Evolutionary conservation across 2,329 filamentous ascomycete genomes (phyloP), one percentile per base, ranked within the genome.

Genomic region (Diaporthe citri): DNA sequence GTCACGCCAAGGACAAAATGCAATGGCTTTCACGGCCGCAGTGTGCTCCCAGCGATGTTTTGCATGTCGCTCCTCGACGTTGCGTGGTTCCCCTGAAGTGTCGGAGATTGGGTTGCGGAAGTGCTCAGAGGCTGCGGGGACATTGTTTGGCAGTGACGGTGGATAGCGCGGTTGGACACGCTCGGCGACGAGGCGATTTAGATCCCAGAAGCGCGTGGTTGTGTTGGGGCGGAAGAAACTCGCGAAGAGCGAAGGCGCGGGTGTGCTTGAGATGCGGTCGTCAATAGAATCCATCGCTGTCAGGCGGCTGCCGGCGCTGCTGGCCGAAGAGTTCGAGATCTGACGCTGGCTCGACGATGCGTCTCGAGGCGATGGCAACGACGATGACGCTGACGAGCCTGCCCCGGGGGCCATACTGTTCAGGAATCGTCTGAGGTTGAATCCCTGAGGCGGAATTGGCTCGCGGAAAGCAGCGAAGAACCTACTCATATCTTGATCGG

Each of bases 1-100:
- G 34, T 94, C 91, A 74, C 96, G 94, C 96, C 96, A 99, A 0
- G 97, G 96, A 77, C 96, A 97, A 84, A 98, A 98, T 2, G 97
- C 95, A 79, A 98, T 97, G 43, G 97, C 97, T 84, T 99, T 99
- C 78, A 98, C 94, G 3, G 97, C 97, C 0, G 96, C 96, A 36
- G 91, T 91, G 82, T 99, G 95, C 15, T 87, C 83, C 90, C 95
- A 97, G 43, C 89, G 89, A 82, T 97, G 92, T 79, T 90, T 93
- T 79, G 94, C 91, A 41, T 87, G 85, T 9, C 90, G 90, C 8
- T 84, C 80, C 2, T 85, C 85, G 36, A 94, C 83, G 34, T 87
- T 84, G 25, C 88, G 85, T 31, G 89, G 85, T 43, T 80, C 82
- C 17, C 82, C 84, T 10, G 78, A 77, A 12, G 75, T 76, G 48